phyloP scores from a whole-genome alignment of 139 green algal species.

The Chlorella sp. region DNA sequence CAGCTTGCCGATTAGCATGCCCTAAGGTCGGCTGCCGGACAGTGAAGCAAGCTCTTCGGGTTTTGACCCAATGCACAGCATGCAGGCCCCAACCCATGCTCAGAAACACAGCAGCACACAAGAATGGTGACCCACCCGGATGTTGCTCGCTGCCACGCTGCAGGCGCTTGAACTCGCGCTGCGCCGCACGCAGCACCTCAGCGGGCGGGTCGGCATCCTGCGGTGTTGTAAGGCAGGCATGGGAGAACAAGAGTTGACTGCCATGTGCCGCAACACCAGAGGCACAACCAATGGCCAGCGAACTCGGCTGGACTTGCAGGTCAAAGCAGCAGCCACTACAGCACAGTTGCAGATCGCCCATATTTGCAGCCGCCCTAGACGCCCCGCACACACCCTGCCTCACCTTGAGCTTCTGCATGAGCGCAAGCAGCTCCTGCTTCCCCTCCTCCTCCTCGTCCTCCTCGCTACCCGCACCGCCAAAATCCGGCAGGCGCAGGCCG shows the following conservation, averaged over 20 bases:
- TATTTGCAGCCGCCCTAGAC: too few relatives aligned
- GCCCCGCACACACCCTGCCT: background rate
- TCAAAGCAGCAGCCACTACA: too few relatives aligned
- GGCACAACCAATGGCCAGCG: too few relatives aligned
- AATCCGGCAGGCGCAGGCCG: constrained; percentile 5
- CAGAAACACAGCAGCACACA: background rate
- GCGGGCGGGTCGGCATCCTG: constrained; percentile 23
- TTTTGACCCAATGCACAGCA: too few relatives aligned
- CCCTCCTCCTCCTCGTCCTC: constrained; percentile 30
- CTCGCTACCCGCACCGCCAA: background rate
- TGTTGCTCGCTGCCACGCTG: constrained; percentile 35
- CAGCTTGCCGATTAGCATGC: too few relatives aligned
- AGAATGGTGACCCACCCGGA: background rate
- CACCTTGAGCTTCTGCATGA: constrained; percentile 43
- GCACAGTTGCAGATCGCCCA: too few relatives aligned
- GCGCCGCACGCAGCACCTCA: constrained; percentile 39
- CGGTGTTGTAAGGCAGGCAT: background rate
- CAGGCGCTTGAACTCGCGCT: constrained; percentile 36
- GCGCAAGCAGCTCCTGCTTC: constrained; percentile 19
- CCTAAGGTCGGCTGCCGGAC: too few relatives aligned
- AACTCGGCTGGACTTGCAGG: too few relatives aligned
- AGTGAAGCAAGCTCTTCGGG: too few relatives aligned
- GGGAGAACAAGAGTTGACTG: too few relatives aligned
- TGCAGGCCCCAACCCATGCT: too few relatives aligned
- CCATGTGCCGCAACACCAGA: too few relatives aligned